Evolutionary conservation across 768 basidiomycete species (phyloP).

Genomic region (Dentipellis sp.): DNA sequence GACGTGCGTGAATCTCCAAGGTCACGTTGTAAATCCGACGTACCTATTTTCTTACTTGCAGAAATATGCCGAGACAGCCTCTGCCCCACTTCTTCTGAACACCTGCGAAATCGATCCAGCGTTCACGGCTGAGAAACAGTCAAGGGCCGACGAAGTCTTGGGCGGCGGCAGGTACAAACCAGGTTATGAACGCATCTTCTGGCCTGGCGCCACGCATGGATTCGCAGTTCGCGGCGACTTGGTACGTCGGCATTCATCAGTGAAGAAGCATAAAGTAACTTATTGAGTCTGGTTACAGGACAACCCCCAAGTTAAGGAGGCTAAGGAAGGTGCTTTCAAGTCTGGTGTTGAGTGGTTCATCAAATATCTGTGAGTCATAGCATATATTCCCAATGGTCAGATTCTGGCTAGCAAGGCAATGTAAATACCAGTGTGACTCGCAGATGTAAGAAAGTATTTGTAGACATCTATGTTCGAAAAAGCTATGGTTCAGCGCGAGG

Average conservation of each 20-base stretch:
- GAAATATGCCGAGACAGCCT: slow-evolving; percentile 24
- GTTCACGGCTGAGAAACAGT: slow-evolving; percentile 26
- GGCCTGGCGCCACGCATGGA: slow-evolving; percentile 32
- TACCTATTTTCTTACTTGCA: slow-evolving; percentile 2
- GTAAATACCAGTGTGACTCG: too few species aligned
- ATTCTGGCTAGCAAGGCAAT: too few species aligned
- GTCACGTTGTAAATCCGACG: too few species aligned
- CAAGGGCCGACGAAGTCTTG: slow-evolving; percentile 28
- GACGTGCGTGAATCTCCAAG: slow-evolving; percentile 18
- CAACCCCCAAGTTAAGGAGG: slow-evolving; percentile 22
- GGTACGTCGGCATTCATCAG: slow-evolving; percentile 18
- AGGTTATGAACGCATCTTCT: slow-evolving; percentile 28
- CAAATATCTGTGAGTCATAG: slow-evolving; percentile 16
- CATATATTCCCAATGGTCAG: too few species aligned
- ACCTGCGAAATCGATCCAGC: slow-evolving; percentile 25
- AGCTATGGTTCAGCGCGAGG: too few species aligned
- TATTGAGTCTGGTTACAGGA: slow-evolving; percentile 19
- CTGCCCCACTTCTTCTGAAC: slow-evolving; percentile 34
- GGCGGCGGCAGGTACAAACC: slow-evolving; percentile 27
- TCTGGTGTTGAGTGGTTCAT: slow-evolving; percentile 25
- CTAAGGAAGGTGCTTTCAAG: slow-evolving; percentile 32
- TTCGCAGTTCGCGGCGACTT: slow-evolving; percentile 28
- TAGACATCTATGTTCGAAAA: too few species aligned
- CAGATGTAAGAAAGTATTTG: not conserved
- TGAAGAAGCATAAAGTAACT: too few species aligned